phyloP scores from a whole-genome alignment of 768 basidiomycete genomes.

The Sarcodon aspratus region DNA sequence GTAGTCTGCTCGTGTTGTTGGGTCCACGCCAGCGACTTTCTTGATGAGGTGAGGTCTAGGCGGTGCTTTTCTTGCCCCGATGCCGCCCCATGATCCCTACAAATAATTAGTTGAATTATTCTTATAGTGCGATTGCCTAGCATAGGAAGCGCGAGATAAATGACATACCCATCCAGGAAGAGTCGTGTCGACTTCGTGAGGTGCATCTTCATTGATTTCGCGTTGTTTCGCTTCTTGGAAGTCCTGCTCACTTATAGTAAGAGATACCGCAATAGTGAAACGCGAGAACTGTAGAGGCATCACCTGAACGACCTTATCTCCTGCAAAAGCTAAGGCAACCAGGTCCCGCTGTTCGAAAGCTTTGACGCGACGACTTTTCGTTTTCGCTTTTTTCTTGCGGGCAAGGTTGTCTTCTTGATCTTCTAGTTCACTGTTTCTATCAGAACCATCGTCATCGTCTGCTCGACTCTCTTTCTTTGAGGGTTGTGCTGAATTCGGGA shows the following conservation, averaged over 20 bases:
- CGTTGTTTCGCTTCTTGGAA: slow-evolving; percentile 77
- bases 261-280: neutral
- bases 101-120: neutral
- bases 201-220: slow-evolving; percentile 82
- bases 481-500: slow-evolving; percentile 4
- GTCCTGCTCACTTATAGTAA: slow-evolving; percentile 34
- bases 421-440: slow-evolving; percentile 56
- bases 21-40: slow-evolving; percentile 72
- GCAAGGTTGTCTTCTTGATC: slow-evolving; percentile 44
- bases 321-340: slow-evolving; percentile 91
- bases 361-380: slow-evolving; percentile 28
- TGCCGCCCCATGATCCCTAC: slow-evolving; percentile 89
- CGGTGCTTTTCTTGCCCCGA: slow-evolving; percentile 47
- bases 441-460: slow-evolving; percentile 30
- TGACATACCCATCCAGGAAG: slow-evolving; percentile 86
- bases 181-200: slow-evolving; percentile 78
- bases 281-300: slow-evolving; percentile 9
- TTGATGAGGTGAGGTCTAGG: slow-evolving; percentile 70
- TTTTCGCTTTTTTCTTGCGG: slow-evolving; percentile 26
- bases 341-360: slow-evolving; percentile 88
- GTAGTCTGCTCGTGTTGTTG: slow-evolving; percentile 72
- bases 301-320: slow-evolving; percentile 91
- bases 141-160: slow-evolving; percentile 1
- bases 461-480: neutral
- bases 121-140: neutral